phyloP scores from a whole-genome alignment of 2,329 filamentous ascomycete genomes.

The Cordyceps fumosorosea region DNA sequence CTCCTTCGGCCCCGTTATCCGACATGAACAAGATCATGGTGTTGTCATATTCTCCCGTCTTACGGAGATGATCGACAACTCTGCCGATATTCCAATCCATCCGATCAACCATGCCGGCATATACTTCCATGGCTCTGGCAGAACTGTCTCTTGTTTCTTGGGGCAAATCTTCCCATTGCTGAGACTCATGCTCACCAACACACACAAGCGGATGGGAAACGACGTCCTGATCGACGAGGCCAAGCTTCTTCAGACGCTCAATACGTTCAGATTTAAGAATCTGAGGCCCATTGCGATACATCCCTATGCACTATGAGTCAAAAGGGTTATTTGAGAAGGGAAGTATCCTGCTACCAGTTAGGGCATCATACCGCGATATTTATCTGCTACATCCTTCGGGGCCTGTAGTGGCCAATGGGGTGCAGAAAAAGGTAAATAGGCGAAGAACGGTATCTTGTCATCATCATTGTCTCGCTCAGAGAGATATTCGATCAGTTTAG shows the following conservation, averaged over 20 bases:
- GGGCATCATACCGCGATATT: slow-evolving; percentile 41
- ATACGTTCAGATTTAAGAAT: slow-evolving; percentile 47
- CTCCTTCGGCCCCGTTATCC: slow-evolving; percentile 57
- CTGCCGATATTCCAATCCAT: slow-evolving; percentile 56
- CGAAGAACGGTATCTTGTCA: slow-evolving; percentile 46
- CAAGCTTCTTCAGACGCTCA: slow-evolving; percentile 48
- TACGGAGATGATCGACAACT: slow-evolving; percentile 48
- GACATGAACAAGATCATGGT: slow-evolving; percentile 59
- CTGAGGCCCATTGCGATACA: slow-evolving; percentile 56
- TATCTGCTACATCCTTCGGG: slow-evolving; percentile 45
- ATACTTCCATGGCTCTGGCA: slow-evolving; percentile 52
- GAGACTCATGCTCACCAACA: slow-evolving; percentile 35
- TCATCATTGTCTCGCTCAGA: slow-evolving; percentile 38
- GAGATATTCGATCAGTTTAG: slow-evolving; percentile 46
- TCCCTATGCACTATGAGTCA: slow-evolving; percentile 9
- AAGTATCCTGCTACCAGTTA: too few species aligned
- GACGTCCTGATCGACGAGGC: slow-evolving; percentile 45
- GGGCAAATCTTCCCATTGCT: slow-evolving; percentile 40
- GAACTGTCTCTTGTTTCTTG: slow-evolving; percentile 41
- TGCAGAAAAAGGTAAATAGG: slow-evolving; percentile 54
- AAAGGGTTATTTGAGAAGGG: background rate
- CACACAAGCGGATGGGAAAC: slow-evolving; percentile 41
- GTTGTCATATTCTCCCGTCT: slow-evolving; percentile 53
- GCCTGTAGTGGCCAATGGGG: slow-evolving; percentile 60
- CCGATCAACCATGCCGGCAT: slow-evolving; percentile 56